Conservation (phyloP, 2,329 filamentous ascomycete genomes). For the Aureobasidium namibiae region DNA sequence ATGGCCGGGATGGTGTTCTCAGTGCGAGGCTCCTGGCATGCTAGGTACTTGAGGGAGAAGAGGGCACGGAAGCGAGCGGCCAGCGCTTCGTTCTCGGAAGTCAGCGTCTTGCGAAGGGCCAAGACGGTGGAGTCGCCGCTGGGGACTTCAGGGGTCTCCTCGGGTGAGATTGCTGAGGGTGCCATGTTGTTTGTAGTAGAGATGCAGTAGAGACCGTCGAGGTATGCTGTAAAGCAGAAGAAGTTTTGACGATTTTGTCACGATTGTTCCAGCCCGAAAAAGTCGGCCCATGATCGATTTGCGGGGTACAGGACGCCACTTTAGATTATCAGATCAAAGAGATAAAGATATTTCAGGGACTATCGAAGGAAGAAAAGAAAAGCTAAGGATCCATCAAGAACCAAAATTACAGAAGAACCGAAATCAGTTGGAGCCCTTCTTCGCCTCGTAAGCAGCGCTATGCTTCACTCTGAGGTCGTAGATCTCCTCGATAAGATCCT, state of each 20-base stretch:
- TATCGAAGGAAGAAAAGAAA: background rate
- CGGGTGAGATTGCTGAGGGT: slow-evolving; percentile 17
- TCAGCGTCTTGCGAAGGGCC: slow-evolving; percentile 65
- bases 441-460: background rate
- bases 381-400: background rate
- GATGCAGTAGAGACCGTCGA: background rate
- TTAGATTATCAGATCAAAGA: slow-evolving; percentile 11
- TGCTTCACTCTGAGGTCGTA: slow-evolving; percentile 44
- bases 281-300: slow-evolving; percentile 6
- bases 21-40: slow-evolving; percentile 54
- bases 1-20: slow-evolving; percentile 55
- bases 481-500: slow-evolving; percentile 69
- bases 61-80: slow-evolving; percentile 89
- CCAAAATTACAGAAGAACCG: background rate
- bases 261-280: background rate
- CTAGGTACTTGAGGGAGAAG: slow-evolving; percentile 94
- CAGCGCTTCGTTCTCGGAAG: slow-evolving; percentile 71
- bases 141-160: background rate
- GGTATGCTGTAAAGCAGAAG: background rate
- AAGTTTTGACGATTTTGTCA: background rate
- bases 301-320: slow-evolving; percentile 9
- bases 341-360: background rate
- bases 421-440: background rate
- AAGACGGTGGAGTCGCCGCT: slow-evolving; percentile 42
- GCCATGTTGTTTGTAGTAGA: slow-evolving; percentile 14